phyloP scores from a whole-genome alignment of 2,329 filamentous ascomycete species.

The Plectosphaerella cucumerina region DNA sequence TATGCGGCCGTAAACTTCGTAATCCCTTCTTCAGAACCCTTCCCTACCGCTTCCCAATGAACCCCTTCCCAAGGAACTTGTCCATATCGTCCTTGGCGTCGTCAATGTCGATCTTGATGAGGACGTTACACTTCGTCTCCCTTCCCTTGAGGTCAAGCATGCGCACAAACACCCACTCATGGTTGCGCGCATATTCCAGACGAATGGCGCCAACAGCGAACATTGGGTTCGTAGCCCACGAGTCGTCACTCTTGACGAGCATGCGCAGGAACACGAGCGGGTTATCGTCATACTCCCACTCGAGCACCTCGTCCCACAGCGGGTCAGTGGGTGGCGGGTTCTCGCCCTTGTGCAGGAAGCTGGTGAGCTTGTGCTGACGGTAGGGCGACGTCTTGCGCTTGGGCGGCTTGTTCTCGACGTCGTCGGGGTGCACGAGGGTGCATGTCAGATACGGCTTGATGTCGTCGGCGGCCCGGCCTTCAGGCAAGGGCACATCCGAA shows the following conservation, averaged over 20 bases:
- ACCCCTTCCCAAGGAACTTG: background rate
- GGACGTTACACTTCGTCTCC: constrained; percentile 58
- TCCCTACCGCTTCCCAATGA: background rate
- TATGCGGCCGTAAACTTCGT: too few relatives aligned
- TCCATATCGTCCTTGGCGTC: constrained; percentile 26
- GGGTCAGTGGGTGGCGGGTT: constrained; percentile 58
- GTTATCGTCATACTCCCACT: constrained; percentile 66
- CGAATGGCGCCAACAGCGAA: constrained; percentile 59
- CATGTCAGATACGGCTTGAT: constrained; percentile 64
- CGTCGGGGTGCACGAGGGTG: constrained; percentile 55
- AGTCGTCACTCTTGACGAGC: constrained; percentile 63
- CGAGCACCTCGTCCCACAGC: constrained; percentile 60
- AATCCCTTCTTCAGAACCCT: background rate
- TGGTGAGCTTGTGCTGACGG: constrained; percentile 52
- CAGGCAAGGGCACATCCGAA: constrained; percentile 53
- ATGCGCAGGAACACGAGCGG: constrained; percentile 62
- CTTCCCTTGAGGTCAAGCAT: constrained; percentile 62
- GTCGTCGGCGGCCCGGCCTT: constrained; percentile 43
- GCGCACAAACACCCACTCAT: constrained; percentile 57
- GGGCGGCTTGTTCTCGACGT: constrained; percentile 39
- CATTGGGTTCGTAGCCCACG: constrained; percentile 57
- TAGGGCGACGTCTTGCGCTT: constrained; percentile 62
- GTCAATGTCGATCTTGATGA: constrained; percentile 57
- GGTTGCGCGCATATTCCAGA: constrained; percentile 48
- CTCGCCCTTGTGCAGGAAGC: constrained; percentile 52